Evolutionary conservation across 2,329 filamentous ascomycete species (phyloP).

Genomic region (Zymoseptoria tritici): DNA sequence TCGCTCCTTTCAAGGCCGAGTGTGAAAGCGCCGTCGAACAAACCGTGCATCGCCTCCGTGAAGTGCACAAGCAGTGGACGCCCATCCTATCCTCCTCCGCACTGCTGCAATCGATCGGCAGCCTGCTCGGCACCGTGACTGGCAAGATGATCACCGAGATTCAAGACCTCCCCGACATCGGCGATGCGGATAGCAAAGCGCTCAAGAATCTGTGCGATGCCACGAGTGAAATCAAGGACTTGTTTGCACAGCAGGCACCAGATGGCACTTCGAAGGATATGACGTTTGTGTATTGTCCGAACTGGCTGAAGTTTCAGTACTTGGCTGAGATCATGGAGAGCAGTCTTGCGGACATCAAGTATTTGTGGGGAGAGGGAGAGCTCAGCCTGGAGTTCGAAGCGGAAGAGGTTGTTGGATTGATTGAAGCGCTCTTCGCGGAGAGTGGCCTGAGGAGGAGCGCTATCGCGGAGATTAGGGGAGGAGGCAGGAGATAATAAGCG

Average conservation of each 20-base stretch:
- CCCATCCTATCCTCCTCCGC: conserved; percentile 52
- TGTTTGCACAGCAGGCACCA: conserved; percentile 45
- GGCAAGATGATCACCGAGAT: conserved; percentile 55
- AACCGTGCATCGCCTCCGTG: conserved; percentile 50
- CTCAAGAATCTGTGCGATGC: conserved; percentile 51
- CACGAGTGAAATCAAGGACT: conserved; percentile 47
- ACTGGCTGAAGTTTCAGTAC: conserved; percentile 61
- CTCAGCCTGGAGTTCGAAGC: conserved; percentile 53
- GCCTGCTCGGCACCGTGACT: conserved; percentile 49
- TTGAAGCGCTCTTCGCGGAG: conserved; percentile 58
- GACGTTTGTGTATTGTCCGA: conserved; percentile 54
- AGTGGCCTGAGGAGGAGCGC: conserved; percentile 51
- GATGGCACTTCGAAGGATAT: conserved; percentile 36
- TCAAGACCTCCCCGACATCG: conserved; percentile 57
- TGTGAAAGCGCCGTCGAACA: conserved; percentile 54
- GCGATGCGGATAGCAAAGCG: conserved; percentile 53
- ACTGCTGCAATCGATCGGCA: conserved; percentile 55
- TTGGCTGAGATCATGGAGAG: conserved; percentile 56
- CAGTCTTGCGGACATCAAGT: conserved; percentile 58
- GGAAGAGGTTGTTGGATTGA: conserved; percentile 56
- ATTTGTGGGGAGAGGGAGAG: conserved; percentile 58
- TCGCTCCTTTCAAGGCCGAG: conserved; percentile 51
- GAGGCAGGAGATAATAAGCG: background rate
- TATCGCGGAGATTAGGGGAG: conserved; percentile 48
- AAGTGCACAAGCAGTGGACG: conserved; percentile 51